Conservation (phyloP, 2,329 filamentous ascomycete species). For the Volutella citrinella region DNA sequence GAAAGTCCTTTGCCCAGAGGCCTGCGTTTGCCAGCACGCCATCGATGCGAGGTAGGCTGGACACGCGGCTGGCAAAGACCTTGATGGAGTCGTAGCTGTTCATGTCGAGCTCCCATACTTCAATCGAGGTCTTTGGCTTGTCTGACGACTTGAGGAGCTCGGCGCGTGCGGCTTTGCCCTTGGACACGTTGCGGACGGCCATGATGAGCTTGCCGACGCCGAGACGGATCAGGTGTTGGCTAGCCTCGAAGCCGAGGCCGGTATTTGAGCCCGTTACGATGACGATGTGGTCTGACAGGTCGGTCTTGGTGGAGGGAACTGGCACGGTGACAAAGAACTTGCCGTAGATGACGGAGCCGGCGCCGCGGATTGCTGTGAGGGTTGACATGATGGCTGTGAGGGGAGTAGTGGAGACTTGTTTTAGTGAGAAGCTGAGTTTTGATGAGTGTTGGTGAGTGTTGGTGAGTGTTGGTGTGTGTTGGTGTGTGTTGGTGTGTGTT, state of each 20-base stretch:
- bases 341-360: too few relatives aligned
- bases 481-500: too few relatives aligned
- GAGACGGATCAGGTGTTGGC: constrained; percentile 36
- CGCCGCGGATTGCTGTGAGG: too few relatives aligned
- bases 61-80: constrained; percentile 31
- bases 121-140: constrained; percentile 24
- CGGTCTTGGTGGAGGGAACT: too few relatives aligned
- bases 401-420: too few relatives aligned
- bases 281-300: too few relatives aligned
- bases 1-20: constrained; percentile 11
- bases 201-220: constrained; percentile 39
- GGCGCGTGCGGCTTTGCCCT: constrained; percentile 37
- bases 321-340: too few relatives aligned
- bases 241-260: constrained; percentile 38
- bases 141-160: constrained; percentile 29
- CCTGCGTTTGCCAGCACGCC: constrained; percentile 41
- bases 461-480: too few relatives aligned
- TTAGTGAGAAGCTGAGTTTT: too few relatives aligned
- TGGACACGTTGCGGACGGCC: constrained; percentile 34
- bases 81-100: constrained; percentile 30
- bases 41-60: constrained; percentile 38
- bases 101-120: constrained; percentile 45
- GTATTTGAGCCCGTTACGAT: constrained; percentile 41
- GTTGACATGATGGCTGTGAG: too few relatives aligned
- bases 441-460: too few relatives aligned